phyloP scores from a whole-genome alignment of 1,284 basidiomycete species.

The Rhodofomes roseus region DNA sequence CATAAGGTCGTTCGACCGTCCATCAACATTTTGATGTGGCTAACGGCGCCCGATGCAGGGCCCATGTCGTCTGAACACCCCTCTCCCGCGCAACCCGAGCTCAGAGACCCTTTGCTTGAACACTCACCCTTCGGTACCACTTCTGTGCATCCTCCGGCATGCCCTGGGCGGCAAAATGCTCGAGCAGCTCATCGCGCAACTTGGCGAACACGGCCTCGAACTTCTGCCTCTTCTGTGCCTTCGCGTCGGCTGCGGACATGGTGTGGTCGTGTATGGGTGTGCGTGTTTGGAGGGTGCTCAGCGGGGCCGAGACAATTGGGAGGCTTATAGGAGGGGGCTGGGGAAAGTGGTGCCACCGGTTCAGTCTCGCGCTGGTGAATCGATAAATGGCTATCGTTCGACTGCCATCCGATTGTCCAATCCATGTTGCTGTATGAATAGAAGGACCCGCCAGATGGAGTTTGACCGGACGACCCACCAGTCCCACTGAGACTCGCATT shows the following conservation, averaged over 20 bases:
- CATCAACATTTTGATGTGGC: not conserved
- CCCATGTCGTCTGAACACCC: not conserved
- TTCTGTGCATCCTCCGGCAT: conserved; percentile 82
- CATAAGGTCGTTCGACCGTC: not conserved
- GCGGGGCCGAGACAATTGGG: not conserved
- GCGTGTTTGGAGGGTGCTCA: not conserved
- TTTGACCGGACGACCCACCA: not conserved
- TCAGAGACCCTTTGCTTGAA: not conserved
- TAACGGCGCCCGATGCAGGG: not conserved
- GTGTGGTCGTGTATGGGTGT: not conserved
- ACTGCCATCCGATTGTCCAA: not conserved
- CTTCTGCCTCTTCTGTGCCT: conserved; percentile 43
- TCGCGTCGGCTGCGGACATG: conserved; percentile 24
- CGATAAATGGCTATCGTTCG: not conserved
- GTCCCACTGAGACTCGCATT: not conserved
- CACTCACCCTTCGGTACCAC: conserved; percentile 75
- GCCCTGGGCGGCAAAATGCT: conserved; percentile 58
- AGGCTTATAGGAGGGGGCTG: not conserved
- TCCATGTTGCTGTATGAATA: not conserved
- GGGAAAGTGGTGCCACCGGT: not conserved
- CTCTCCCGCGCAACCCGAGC: not conserved
- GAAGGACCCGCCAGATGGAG: not conserved
- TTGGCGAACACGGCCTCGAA: conserved; percentile 50
- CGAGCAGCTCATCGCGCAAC: conserved; percentile 59
- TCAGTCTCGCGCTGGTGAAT: not conserved